Evolutionary conservation across 169 alveolate genomes (phyloP).

Genomic region (Amoebophrya sp.): DNA sequence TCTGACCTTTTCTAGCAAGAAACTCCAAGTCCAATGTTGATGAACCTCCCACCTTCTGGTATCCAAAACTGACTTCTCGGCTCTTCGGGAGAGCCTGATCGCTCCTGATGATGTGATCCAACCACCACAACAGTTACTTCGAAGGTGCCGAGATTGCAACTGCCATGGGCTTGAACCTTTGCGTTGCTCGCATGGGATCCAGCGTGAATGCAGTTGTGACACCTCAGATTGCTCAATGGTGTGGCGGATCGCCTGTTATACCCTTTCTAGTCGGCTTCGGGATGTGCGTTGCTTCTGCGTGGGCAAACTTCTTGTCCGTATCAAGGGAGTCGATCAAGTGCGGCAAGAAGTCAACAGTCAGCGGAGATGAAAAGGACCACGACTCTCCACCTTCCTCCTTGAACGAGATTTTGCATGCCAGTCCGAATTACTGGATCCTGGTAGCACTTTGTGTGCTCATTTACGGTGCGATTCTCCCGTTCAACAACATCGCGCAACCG

Average conservation of each 20-base stretch:
- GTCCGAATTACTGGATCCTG: background rate
- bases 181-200: constrained; percentile 1
- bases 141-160: background rate
- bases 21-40: too few species aligned
- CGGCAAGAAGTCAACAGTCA: background rate
- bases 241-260: background rate
- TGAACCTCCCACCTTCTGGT: too few species aligned
- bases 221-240: background rate
- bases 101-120: too few species aligned
- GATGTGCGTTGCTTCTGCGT: background rate
- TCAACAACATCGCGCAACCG: constrained; percentile 22
- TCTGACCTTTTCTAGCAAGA: too few species aligned
- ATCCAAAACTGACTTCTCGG: too few species aligned
- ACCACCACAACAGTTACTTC: background rate
- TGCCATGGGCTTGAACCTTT: background rate
- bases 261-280: background rate
- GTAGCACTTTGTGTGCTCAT: background rate
- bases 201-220: background rate
- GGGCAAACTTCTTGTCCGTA: background rate
- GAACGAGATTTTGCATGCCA: background rate
- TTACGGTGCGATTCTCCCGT: constrained; percentile 11
- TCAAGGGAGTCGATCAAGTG: too few species aligned
- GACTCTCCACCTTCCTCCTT: too few species aligned
- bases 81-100: too few species aligned
- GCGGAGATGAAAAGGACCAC: background rate